Base-by-base conservation (phyloP, 148 eudicot species). In the Oxyria digyna region DNA sequence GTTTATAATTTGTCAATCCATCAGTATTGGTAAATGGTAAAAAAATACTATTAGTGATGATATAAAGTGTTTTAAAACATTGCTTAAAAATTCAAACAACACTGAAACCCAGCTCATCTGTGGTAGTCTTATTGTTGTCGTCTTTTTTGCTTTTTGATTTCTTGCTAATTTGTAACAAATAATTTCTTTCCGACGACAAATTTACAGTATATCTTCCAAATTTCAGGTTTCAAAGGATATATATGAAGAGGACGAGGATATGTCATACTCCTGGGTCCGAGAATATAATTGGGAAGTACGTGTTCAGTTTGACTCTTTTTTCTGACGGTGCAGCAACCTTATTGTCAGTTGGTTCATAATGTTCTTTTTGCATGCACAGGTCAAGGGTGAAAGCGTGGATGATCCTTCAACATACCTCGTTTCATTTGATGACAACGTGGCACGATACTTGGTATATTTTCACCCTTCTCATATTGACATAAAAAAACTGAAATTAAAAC, bases 241-340 rank as follows among this genome's bases (percentile, higher is more conserved):
- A 27, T 88, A 81, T 74, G 99, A 88, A 72, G 95, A 87, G 74
- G 83, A 81, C 71, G 99, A 90, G 76, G 99, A 90, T 81, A 77
- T 88, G 69, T 80, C 99, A 23, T 91, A 69, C 67, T 75, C 92
- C 5, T 94, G 97, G 99, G 82, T 94, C 65, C 97, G 99, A 52
- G 99, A 94, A 68, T 94, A 94, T 75, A 91, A 88, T 69, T 94
- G 90, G 92, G 97, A 94, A 82, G 99, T 94, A 91, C 59, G 97
- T 79, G 32, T 21, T 12, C 54, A 43, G 7, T n/a, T 9, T 41
- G 37, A 17, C 18, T n/a, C 42, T 20, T 40, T 4, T 7, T 52
- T 9, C 33, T 27, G 35, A n/a, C n/a, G n/a, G n/a, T n/a, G n/a
- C 11, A 9, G 31, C 15, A 29, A 59, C 38, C 31, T 14, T 15